Percentiles rank a stretch among this genome's conserved stretches.
Evolutionary conservation across 2,329 filamentous ascomycete genomes (phyloP).

Genomic region (Ambrosiella cleistominuta): DNA sequence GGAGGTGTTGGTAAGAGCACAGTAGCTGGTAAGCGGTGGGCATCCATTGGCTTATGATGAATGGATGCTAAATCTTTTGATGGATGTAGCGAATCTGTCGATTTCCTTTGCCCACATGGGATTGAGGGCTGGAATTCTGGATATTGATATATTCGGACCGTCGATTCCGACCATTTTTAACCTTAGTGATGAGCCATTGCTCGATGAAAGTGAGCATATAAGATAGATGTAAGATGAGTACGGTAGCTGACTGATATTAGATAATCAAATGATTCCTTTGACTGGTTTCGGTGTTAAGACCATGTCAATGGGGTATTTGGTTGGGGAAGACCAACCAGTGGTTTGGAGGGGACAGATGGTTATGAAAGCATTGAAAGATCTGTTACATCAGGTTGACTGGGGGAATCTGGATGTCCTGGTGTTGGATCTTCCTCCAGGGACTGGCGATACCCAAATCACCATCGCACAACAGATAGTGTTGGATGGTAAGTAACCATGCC

Average conservation of each 20-base stretch:
- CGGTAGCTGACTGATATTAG: slow-evolving; percentile 21
- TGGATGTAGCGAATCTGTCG: slow-evolving; percentile 51
- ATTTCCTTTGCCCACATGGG: slow-evolving; percentile 71
- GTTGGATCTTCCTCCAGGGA: slow-evolving; percentile 81
- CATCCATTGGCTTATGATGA: not conserved
- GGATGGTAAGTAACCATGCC: slow-evolving; percentile 37
- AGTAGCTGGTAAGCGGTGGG: slow-evolving; percentile 45
- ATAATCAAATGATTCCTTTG: slow-evolving; percentile 68
- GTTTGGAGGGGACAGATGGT: slow-evolving; percentile 97
- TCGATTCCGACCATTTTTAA: slow-evolving; percentile 83
- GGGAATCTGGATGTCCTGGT: slow-evolving; percentile 74
- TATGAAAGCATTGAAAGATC: slow-evolving; percentile 89
- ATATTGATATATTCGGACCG: slow-evolving; percentile 93
- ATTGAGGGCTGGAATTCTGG: slow-evolving; percentile 69
- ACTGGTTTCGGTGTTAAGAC: slow-evolving; percentile 92
- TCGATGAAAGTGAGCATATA: slow-evolving; percentile 43
- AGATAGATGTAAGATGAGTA: slow-evolving; percentile 17
- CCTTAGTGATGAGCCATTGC: slow-evolving; percentile 57
- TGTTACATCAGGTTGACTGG: slow-evolving; percentile 92
- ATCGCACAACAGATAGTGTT: slow-evolving; percentile 88
- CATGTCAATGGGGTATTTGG: slow-evolving; percentile 96
- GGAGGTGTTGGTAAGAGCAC: slow-evolving; percentile 98
- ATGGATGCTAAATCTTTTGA: not conserved
- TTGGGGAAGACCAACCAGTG: slow-evolving; percentile 62
- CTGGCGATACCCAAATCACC: slow-evolving; percentile 90